These are phyloP conservation scores for Retiboletus flavoniger DNA, from an alignment of 1,284 basidiomycete genomes.

Conservation along the genomic window DNA sequence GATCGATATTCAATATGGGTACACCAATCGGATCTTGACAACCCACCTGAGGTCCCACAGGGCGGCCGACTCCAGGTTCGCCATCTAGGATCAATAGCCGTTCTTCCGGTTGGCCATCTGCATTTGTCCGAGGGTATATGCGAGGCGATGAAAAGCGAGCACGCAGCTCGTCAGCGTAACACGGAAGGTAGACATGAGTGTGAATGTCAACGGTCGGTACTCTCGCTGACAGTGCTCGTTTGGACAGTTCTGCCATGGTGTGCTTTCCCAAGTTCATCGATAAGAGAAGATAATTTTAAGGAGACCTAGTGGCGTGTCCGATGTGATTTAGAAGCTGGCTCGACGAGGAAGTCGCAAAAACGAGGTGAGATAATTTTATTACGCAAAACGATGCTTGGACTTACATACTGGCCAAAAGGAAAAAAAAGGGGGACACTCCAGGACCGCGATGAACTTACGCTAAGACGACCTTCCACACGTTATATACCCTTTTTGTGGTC, in stretches of 20 bases:
- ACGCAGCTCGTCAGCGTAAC: slow-evolving; percentile 66
- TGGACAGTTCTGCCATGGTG: slow-evolving; percentile 28
- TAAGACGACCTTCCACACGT: not conserved
- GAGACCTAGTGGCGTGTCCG: slow-evolving; percentile 10
- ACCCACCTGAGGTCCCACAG: slow-evolving; percentile 57
- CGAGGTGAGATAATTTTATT: slow-evolving; percentile 21
- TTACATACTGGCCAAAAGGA: slow-evolving; percentile 10
- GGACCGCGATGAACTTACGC: slow-evolving; percentile 12
- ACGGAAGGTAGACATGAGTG: slow-evolving; percentile 78
- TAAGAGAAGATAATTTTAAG: slow-evolving; percentile 14
- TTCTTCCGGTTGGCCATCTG: slow-evolving; percentile 53
- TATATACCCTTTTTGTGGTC: not conserved
- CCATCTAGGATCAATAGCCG: slow-evolving; percentile 72
- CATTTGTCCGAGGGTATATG: slow-evolving; percentile 54
- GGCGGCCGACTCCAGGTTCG: slow-evolving; percentile 73
- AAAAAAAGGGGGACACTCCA: not conserved
- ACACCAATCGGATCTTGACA: not conserved
- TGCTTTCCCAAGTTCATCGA: slow-evolving; percentile 31
- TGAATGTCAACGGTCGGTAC: slow-evolving; percentile 70
- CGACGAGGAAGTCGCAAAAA: slow-evolving; percentile 5
- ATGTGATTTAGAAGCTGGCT: slow-evolving; percentile 19
- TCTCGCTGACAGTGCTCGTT: slow-evolving; percentile 14
- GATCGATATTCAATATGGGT: slow-evolving; percentile 23
- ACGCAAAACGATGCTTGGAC: slow-evolving; percentile 6
- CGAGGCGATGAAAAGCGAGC: slow-evolving; percentile 61